Conservation (phyloP, 352 stramenopile genomes). For the Pythium utonaiense region DNA sequence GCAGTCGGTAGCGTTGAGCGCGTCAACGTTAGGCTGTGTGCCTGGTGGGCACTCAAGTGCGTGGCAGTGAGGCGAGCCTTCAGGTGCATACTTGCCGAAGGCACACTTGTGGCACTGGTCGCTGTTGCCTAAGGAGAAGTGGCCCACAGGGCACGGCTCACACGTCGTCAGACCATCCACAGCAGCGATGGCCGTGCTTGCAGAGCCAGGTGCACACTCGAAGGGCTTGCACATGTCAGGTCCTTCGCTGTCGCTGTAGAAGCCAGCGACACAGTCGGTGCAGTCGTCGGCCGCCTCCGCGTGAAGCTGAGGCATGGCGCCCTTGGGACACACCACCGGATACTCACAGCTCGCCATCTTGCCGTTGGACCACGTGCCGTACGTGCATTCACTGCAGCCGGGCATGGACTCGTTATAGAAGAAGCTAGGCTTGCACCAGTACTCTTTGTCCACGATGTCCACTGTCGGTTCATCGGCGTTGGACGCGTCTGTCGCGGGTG, state of each 20-base stretch:
- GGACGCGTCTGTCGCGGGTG: neutral
- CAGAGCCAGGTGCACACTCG: slow-evolving; percentile 23
- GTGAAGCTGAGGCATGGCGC: slow-evolving; percentile 32
- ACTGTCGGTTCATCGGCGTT: slow-evolving; percentile 1
- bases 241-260: slow-evolving; percentile 33
- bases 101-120: slow-evolving; percentile 40
- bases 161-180: slow-evolving; percentile 18
- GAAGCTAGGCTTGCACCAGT: slow-evolving; percentile 33
- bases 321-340: slow-evolving; percentile 27
- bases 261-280: slow-evolving; percentile 28
- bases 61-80: slow-evolving; percentile 26
- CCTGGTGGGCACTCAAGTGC: slow-evolving; percentile 29
- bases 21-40: slow-evolving; percentile 25
- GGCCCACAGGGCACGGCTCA: slow-evolving; percentile 19
- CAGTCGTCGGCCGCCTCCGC: slow-evolving; percentile 26
- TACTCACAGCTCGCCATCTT: slow-evolving; percentile 38
- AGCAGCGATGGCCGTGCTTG: slow-evolving; percentile 19
- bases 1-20: slow-evolving; percentile 39
- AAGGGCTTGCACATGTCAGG: slow-evolving; percentile 43
- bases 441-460: slow-evolving; percentile 12
- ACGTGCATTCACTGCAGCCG: slow-evolving; percentile 33
- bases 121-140: slow-evolving; percentile 29
- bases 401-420: slow-evolving; percentile 30
- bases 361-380: slow-evolving; percentile 44
- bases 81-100: slow-evolving; percentile 27